These are phyloP conservation scores for Mycena rebaudengoi DNA, from an alignment of 768 basidiomycete genomes.

Conservation along the genomic window DNA sequence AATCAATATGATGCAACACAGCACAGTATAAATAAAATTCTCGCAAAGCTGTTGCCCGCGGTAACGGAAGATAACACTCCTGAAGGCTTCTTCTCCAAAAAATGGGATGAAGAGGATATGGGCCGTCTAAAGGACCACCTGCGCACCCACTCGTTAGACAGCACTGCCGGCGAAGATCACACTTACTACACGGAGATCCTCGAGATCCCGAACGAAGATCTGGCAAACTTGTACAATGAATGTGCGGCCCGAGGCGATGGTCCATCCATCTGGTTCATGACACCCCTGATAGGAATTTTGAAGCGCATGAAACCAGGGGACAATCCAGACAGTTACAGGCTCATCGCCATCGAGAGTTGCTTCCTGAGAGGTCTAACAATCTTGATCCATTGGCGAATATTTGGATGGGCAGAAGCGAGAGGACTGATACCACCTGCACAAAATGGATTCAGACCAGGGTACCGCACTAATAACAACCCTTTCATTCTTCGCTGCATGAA, in stretches of 20 bases:
- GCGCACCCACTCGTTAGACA: background rate
- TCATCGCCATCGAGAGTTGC: too few species aligned
- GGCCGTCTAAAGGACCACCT: conserved; percentile 1
- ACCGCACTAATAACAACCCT: too few species aligned
- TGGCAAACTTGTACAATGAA: background rate
- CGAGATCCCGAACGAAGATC: background rate
- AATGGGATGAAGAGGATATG: background rate
- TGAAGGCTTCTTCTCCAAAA: background rate
- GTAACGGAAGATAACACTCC: background rate
- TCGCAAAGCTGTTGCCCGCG: background rate
- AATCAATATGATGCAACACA: background rate
- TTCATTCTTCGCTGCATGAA: too few species aligned
- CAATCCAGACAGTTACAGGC: too few species aligned
- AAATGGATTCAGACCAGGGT: too few species aligned
- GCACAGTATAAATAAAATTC: background rate
- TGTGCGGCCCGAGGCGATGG: background rate
- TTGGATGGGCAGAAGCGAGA: too few species aligned
- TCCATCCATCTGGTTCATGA: background rate
- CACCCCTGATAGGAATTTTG: too few species aligned
- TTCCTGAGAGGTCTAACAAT: too few species aligned
- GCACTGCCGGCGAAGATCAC: background rate
- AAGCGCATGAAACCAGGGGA: too few species aligned
- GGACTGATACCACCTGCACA: too few species aligned
- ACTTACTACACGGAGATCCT: background rate
- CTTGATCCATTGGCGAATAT: too few species aligned